A percentile compares a stretch with the other conserved stretches of the same genome.
Evolutionary conservation across 768 basidiomycete genomes (phyloP).

Genomic region (Boletus rex-veris): DNA sequence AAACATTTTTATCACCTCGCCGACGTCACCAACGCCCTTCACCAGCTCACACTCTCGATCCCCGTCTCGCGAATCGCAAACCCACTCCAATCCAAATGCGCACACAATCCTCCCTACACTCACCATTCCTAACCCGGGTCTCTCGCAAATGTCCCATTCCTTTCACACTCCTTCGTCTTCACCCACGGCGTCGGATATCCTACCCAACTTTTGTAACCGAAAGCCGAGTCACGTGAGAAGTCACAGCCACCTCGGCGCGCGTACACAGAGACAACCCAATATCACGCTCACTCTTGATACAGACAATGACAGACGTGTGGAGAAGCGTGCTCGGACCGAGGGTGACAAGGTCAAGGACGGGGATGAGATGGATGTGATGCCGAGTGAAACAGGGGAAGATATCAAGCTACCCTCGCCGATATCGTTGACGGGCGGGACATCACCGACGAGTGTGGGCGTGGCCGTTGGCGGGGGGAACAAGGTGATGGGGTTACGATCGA

Average conservation of each 20-base stretch:
- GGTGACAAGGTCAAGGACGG: slow-evolving; percentile 5
- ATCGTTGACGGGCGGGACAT: slow-evolving; percentile 14
- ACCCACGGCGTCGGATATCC: slow-evolving; percentile 24
- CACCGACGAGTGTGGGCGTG: slow-evolving; percentile 11
- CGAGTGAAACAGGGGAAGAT: slow-evolving; percentile 9
- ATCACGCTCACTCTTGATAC: slow-evolving; percentile 30
- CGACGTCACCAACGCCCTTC: slow-evolving; percentile 40
- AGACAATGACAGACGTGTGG: slow-evolving; percentile 18
- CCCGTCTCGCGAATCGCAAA: slow-evolving; percentile 17
- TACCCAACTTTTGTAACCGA: slow-evolving; percentile 8
- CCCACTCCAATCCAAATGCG: slow-evolving; percentile 2
- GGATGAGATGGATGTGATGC: slow-evolving; percentile 27
- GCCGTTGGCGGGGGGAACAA: slow-evolving; percentile 10
- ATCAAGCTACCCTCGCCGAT: slow-evolving; percentile 22
- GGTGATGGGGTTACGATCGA: slow-evolving; percentile 20
- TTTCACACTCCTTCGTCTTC: slow-evolving; percentile 30
- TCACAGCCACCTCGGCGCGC: slow-evolving; percentile 26
- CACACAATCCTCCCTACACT: slow-evolving; percentile 12
- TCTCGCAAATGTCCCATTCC: slow-evolving; percentile 1
- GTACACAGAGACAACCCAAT: slow-evolving; percentile 23
- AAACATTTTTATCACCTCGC: slow-evolving; percentile 72
- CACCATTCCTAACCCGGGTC: slow-evolving; percentile 5
- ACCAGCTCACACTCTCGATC: slow-evolving; percentile 18
- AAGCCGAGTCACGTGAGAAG: slow-evolving; percentile 22
- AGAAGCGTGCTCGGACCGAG: slow-evolving; percentile 27